Conservation (phyloP, 208 protist genomes). For the Perkinsela sp. region DNA sequence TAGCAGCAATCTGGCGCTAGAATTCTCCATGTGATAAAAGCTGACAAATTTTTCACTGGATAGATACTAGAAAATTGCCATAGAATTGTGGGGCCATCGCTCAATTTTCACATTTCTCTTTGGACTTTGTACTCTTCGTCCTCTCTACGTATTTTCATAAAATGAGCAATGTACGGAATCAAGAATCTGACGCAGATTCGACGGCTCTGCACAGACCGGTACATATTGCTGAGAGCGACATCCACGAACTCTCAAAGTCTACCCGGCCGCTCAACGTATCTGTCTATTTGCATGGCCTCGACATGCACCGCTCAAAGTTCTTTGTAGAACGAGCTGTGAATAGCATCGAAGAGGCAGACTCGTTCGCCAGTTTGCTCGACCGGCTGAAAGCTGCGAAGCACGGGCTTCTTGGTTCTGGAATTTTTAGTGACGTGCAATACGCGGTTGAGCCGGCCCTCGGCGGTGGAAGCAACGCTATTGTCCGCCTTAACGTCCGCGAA, state of each 20-base stretch:
- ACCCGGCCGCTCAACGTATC: background rate
- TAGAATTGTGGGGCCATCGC: too few species aligned
- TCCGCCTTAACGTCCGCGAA: background rate
- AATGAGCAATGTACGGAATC: too few species aligned
- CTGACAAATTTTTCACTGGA: too few species aligned
- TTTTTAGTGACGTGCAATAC: background rate
- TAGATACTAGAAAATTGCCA: too few species aligned
- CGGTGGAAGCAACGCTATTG: background rate
- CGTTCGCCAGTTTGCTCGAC: background rate
- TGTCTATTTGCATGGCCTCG: background rate
- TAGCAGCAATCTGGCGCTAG: too few species aligned
- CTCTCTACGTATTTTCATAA: too few species aligned
- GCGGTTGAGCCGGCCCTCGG: background rate
- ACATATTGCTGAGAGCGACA: background rate
- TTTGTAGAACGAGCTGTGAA: background rate
- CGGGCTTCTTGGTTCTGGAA: background rate
- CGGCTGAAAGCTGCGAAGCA: background rate
- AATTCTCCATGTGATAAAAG: too few species aligned
- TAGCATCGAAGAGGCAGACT: background rate
- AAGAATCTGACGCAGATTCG: too few species aligned
- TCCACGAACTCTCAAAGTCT: background rate
- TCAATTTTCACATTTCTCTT: too few species aligned
- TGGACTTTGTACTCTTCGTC: too few species aligned
- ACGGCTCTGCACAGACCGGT: too few species aligned
- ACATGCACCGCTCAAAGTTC: background rate